A percentile compares a stretch with the other conserved stretches of the same genome.
Evolutionary conservation across 768 basidiomycete species (phyloP).

Genomic region (Tricholoma sp.): DNA sequence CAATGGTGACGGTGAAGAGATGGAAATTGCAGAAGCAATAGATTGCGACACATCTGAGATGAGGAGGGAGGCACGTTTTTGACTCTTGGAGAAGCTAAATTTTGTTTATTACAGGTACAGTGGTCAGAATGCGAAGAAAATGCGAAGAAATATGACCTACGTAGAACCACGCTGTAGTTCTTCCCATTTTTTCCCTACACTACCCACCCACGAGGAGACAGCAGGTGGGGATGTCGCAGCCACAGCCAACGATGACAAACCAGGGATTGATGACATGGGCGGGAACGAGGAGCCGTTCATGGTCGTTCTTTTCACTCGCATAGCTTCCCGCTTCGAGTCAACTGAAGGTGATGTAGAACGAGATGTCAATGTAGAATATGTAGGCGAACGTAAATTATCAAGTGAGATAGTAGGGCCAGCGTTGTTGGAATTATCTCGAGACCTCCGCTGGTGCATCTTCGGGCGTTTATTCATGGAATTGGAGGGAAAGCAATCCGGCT

Average conservation of each 20-base stretch:
- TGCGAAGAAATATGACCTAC: constrained; percentile 35
- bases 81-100: constrained; percentile 57
- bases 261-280: constrained; percentile 35
- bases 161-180: constrained; percentile 49
- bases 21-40: constrained; percentile 37
- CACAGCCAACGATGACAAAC: constrained; percentile 27
- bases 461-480: constrained; percentile 3
- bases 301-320: constrained; percentile 9
- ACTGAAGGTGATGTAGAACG: constrained; percentile 7
- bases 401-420: background rate
- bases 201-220: constrained; percentile 48
- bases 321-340: constrained; percentile 2
- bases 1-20: constrained; percentile 30
- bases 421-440: constrained; percentile 10
- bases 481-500: constrained; percentile 5
- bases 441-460: constrained; percentile 19
- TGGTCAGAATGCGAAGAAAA: background rate
- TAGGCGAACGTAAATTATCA: background rate
- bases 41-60: constrained; percentile 61
- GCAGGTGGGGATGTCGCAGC: constrained; percentile 15
- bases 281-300: constrained; percentile 19
- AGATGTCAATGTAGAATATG: constrained; percentile 4
- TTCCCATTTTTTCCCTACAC: constrained; percentile 55
- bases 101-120: background rate
- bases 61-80: constrained; percentile 64